phyloP scores from a whole-genome alignment of 129 eudicot species.

The Pulicaria dysenterica region DNA sequence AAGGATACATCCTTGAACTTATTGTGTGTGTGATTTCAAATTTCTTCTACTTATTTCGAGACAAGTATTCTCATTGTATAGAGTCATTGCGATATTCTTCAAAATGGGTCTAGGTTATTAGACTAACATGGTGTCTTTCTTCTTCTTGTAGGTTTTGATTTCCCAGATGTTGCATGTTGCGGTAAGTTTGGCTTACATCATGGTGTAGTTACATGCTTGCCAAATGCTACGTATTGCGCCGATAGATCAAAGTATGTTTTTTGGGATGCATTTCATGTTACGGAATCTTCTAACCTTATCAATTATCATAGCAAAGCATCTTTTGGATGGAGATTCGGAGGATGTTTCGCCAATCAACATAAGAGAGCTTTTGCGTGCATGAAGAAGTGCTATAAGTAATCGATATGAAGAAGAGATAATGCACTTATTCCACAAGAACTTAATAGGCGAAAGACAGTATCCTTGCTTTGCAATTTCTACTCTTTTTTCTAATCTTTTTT shows the following conservation, averaged over 20 bases:
- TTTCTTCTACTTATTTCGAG: too few relatives aligned
- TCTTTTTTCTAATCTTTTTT: too few relatives aligned
- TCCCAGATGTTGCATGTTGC: conserved; percentile 7
- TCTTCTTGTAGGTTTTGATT: not conserved
- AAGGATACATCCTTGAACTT: too few relatives aligned
- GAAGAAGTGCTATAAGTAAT: not conserved
- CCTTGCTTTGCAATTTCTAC: too few relatives aligned
- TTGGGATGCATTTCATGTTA: conserved; percentile 22
- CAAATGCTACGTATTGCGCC: not conserved
- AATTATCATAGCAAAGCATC: conserved; percentile 25
- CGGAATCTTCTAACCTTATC: conserved; percentile 12
- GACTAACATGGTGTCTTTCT: too few relatives aligned
- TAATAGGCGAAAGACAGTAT: too few relatives aligned
- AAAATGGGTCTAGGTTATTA: too few relatives aligned
- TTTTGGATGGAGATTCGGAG: conserved; percentile 18
- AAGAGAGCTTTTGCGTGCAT: not conserved
- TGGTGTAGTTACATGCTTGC: conserved; percentile 21
- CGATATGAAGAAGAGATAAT: too few relatives aligned
- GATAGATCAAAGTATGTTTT: conserved; percentile 23
- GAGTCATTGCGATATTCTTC: too few relatives aligned
- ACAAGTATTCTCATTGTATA: too few relatives aligned
- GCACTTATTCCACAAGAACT: too few relatives aligned
- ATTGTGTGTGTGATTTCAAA: too few relatives aligned
- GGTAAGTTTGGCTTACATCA: not conserved
- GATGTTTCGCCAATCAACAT: conserved; percentile 22